Base-by-base conservation (phyloP, 225 moss, liverwort and hornwort species). In the Antitrichia curtipendula region DNA sequence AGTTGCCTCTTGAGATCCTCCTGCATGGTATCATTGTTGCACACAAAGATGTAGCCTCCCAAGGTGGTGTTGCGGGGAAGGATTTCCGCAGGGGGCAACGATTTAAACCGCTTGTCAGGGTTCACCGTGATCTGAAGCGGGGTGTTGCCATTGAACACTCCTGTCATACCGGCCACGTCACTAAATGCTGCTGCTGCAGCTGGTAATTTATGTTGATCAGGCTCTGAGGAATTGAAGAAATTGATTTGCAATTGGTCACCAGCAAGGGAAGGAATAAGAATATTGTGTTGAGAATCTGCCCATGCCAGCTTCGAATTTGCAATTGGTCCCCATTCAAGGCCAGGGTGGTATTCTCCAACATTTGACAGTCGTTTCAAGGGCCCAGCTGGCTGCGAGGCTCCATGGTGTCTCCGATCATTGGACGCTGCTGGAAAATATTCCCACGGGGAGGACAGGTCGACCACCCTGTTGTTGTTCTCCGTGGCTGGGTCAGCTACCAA, bases 1-100 rank as follows among this genome's bases (percentile, higher is more conserved):
- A 92, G 94, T 87, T 94, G 94, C 60, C 94, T 87, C 79, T 94
- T 94, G 69, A 94, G 94, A 47, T 94, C 94, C 89, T 94, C 94
- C 86, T 94, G 94, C 94, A 94, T 94, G 58, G 94, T 93, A 65
- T 94, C 94, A 81, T 94, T 94, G 89, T 94, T 94, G 90, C 94
- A 94, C 45, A 94, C 94, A 56, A 92, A 94, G 82, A 94, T 94
- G 77, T 93, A 94, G 19, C 94, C 94, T 78, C 94, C 94, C 86
- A 92, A 85, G 29, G 88, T 93, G 47, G 90, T 93, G 81, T 94
- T 91, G 69, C 94, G 68, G 12, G 94, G 91, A 21, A 94, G 91
- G 82, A 93, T 90, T 79, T 94, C 94, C 58, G 93, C 89, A 6
- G 94, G 91, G 22, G 94, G 94, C 24, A 94, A 87, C 61, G 94